A percentile compares a stretch with the other conserved stretches of the same genome.
Conservation (phyloP, 805 yeast genomes). For the Cyberlindnera subsufficiens region DNA sequence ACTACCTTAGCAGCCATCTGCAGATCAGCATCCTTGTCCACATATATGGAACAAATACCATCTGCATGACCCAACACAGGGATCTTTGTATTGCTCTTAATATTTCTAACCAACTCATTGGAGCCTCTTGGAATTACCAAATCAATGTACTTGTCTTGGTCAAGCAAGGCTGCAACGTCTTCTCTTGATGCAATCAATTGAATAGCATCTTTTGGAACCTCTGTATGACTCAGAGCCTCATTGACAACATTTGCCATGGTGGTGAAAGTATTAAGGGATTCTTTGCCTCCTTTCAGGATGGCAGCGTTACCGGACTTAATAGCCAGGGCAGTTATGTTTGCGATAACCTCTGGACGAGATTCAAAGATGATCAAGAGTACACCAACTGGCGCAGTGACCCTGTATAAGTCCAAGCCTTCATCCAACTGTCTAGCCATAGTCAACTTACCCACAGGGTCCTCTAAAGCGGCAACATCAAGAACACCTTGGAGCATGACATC, state of each 20-base stretch:
- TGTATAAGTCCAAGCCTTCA: constrained; percentile 76
- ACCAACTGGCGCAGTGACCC: constrained; percentile 93
- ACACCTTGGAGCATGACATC: constrained; percentile 95
- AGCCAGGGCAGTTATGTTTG: constrained; percentile 92
- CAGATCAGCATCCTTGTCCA: constrained; percentile 73
- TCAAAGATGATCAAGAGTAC: constrained; percentile 90
- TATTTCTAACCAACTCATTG: constrained; percentile 79
- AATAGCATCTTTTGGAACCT: constrained; percentile 74
- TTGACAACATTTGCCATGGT: constrained; percentile 72
- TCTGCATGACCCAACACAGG: constrained; percentile 99
- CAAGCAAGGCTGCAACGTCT: constrained; percentile 78
- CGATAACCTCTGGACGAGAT: constrained; percentile 96
- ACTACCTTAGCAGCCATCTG: constrained; percentile 70
- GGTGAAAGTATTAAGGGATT: constrained; percentile 77
- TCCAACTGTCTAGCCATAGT: constrained; percentile 82
- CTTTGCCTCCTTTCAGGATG: constrained; percentile 96
- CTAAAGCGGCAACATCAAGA: constrained; percentile 80
- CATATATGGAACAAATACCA: constrained; percentile 87
- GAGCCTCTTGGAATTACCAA: constrained; percentile 98
- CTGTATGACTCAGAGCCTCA: constrained; percentile 49
- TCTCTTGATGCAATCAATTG: constrained; percentile 87
- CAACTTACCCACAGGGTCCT: constrained; percentile 89
- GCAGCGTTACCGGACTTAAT: constrained; percentile 97
- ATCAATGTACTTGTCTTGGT: constrained; percentile 86
- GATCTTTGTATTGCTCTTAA: constrained; percentile 83